Evolutionary conservation across 768 basidiomycete species (phyloP), one percentile per base, ranked within the genome.

Genomic region (Termitomyces sp.): DNA sequence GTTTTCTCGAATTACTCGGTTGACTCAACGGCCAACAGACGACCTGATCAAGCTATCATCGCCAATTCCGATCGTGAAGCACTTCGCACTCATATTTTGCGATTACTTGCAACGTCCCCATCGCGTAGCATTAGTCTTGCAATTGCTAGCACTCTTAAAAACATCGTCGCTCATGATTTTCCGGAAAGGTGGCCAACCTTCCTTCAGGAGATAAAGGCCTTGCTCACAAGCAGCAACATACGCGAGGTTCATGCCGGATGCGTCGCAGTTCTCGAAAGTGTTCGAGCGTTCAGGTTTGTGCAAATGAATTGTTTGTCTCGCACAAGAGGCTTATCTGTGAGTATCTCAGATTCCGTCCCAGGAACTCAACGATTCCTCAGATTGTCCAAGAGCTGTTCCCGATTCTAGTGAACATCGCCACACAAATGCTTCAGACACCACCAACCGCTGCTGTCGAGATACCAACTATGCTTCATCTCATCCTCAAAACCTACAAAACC

Each of bases 401-500:
- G 1, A 83, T 79, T 18, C 80, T 94, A 44, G 88, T 88, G 49
- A 76, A 74, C n/a, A 84, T 95, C 61, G 92, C 87, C 18, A 75
- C 78, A 0, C 78, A 84, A 62, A 83, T 94, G 74, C 73, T 92
- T 48, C 75, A 81, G 45, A 78, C 82, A 9, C 84, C 84, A 0
- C 86, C 86, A 3, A 78, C 75, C 36, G 74, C 76, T n/a, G 76
- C 80, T 12, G 83, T 86, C 49, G 92, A 93, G 58, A 87, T 89
- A 53, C 92, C 92, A 1, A 80, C 85, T 1, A 87, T 94, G 77
- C 77, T 95, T 32, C 92, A 94, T 65, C 79, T 92, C 53, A 89
- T 95, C 58, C 77, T 94, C 59, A 95, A 96, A 67, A 80, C 90
- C 0, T 96, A 96, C 78, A 89, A 86, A 66, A 87, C 85, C 0